Percentiles rank a stretch among this genome's conserved stretches.
These are phyloP conservation scores for Leccinum longicurvipes DNA, from an alignment of 768 basidiomycete species.

Conservation along the genomic window DNA sequence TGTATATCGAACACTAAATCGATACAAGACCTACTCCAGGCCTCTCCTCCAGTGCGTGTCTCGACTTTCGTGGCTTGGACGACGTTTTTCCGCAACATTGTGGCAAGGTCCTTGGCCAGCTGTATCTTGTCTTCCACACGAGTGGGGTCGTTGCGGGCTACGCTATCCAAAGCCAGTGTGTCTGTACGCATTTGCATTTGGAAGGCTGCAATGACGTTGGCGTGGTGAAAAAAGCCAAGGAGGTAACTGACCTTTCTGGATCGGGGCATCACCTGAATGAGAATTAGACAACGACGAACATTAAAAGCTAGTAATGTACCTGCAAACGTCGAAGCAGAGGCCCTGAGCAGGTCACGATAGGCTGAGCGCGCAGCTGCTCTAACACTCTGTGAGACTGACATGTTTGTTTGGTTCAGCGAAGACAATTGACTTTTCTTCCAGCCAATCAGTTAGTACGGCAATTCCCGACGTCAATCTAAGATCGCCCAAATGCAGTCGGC, in stretches of 20 bases:
- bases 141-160: conserved; percentile 41
- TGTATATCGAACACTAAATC: not conserved
- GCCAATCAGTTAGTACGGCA: conserved; percentile 15
- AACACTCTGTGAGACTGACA: conserved; percentile 56
- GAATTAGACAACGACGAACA: not conserved
- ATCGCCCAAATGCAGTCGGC: conserved; percentile 33
- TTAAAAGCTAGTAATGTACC: conserved; percentile 36
- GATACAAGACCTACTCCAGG: conserved; percentile 51
- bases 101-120: conserved; percentile 68
- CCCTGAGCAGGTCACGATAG: conserved; percentile 69
- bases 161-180: conserved; percentile 37
- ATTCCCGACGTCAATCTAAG: conserved; percentile 30
- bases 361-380: conserved; percentile 67
- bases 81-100: conserved; percentile 74
- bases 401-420: conserved; percentile 27
- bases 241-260: conserved; percentile 44
- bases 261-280: conserved; percentile 49
- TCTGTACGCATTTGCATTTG: conserved; percentile 64
- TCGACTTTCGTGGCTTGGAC: conserved; percentile 68
- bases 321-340: conserved; percentile 62
- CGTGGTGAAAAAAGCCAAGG: not conserved
- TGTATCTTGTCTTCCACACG: conserved; percentile 53
- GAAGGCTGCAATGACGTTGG: conserved; percentile 53
- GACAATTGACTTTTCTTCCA: conserved; percentile 1
- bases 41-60: conserved; percentile 36